phyloP scores from a whole-genome alignment of 768 basidiomycete species.

The Suillus lakei region DNA sequence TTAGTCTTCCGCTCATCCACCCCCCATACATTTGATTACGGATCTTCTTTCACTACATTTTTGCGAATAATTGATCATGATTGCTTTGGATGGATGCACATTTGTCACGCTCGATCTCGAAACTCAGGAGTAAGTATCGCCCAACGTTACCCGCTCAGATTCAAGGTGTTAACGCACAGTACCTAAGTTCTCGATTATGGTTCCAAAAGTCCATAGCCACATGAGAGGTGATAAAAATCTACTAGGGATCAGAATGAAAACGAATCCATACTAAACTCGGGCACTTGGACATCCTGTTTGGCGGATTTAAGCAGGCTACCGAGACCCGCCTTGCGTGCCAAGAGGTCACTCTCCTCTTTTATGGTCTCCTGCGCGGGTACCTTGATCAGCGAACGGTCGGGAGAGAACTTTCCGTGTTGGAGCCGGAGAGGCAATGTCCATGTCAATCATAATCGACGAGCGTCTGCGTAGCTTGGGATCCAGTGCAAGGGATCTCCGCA shows the following conservation, averaged over 20 bases:
- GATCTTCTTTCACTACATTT: neutral
- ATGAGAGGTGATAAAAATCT: neutral
- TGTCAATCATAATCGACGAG: constrained; percentile 87
- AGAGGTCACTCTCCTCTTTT: constrained; percentile 60
- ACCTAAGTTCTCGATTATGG: neutral
- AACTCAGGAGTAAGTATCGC: neutral
- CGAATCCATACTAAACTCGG: constrained; percentile 88
- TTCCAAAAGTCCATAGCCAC: neutral
- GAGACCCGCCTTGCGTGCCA: constrained; percentile 71
- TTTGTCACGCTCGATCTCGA: neutral
- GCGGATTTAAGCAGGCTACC: constrained; percentile 91
- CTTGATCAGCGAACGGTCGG: constrained; percentile 34
- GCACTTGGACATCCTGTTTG: constrained; percentile 82
- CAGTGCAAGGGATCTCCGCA: constrained; percentile 52
- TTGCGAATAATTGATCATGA: constrained; percentile 2
- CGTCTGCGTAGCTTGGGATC: constrained; percentile 61
- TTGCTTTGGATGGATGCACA: neutral
- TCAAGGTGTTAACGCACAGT: neutral
- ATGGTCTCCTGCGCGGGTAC: constrained; percentile 34
- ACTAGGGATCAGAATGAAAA: constrained; percentile 66
- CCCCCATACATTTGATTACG: neutral
- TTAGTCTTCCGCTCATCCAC: neutral
- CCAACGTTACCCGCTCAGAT: neutral
- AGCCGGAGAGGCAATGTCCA: constrained; percentile 72
- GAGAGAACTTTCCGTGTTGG: constrained; percentile 61